Evolutionary conservation across 1,139 yeast species (phyloP), one percentile per base, ranked within the genome.

Genomic region (Casaregolazyma suthepensis): DNA sequence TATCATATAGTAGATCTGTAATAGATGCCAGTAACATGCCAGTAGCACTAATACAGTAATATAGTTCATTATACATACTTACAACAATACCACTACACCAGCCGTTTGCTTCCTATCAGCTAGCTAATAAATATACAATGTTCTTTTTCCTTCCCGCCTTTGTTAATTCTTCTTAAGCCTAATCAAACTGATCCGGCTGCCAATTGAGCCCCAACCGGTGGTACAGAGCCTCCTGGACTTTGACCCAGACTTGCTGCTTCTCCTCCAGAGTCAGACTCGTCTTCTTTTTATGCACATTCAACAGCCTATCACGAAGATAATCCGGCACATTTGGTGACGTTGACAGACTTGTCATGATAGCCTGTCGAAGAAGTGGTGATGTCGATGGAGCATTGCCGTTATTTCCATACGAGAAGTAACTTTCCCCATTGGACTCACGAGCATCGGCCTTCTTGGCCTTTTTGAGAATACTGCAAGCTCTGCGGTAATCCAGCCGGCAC

Each of bases 401-500:
- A 35, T 26, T 54, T n/a, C 35, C 45, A 5, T 47, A 44, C 1
- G 18, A 42, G 10, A 15, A 52, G 7, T 45, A 56, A n/a, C 40
- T 46, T 15, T 44, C 43, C 22, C 37, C 44, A 22, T 46, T 48
- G 38, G 52, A 49, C 17, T 35, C 46, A 17, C 45, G 45, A 18
- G 38, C 44, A n/a, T 48, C 44, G 19, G 38, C 48, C 46, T 71
- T 70, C 59, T 71, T 75, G 60, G 75, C 75, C 58, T 68, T 68
- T 58, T 76, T 71, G 51, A 67, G 56, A 42, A 60, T 72, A 35
- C 73, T 66, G 58, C 82, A 78, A 29, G 71, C 67, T 54, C 71
- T 70, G 61, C 79, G 79, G 63, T 80, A 83, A 62, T 83, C 86
- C 45, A 71, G 69, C 31, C 87, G 74, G 60, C 87, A 82, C 63